Conservation (phyloP, 257 asterid genomes). For the Ilex asprella region DNA sequence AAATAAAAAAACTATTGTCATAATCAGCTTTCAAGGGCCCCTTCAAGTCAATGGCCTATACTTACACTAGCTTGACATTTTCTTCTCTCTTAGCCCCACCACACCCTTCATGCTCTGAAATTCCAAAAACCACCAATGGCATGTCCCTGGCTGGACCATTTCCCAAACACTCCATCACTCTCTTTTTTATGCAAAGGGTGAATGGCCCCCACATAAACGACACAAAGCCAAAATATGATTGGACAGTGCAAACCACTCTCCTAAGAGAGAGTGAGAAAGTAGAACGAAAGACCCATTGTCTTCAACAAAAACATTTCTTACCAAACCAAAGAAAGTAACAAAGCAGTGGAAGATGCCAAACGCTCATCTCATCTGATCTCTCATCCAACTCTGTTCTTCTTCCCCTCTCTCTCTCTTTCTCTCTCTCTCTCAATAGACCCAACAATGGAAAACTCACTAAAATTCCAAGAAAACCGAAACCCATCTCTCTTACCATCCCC, state of each 20-base stretch:
- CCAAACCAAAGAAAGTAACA: conserved; percentile 39
- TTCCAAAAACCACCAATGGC: conserved; percentile 43
- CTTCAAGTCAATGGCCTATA: conserved; percentile 44
- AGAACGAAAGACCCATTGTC: conserved; percentile 11
- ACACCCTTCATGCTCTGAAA: conserved; percentile 36
- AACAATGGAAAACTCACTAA: conserved; percentile 43
- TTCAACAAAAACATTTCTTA: conserved; percentile 34
- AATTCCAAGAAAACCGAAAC: conserved; percentile 32
- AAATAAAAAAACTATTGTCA: conserved; percentile 1
- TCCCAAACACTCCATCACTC: background rate
- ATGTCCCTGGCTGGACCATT: conserved; percentile 17
- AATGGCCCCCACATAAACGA: too few species aligned
- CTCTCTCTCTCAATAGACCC: conserved; percentile 14
- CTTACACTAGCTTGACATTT: conserved; percentile 41
- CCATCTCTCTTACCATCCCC: conserved; percentile 32
- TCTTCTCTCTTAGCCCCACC: conserved; percentile 18
- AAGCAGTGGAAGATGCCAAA: conserved; percentile 28
- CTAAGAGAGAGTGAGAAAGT: background rate
- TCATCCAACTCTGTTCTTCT: conserved; percentile 1
- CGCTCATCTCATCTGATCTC: conserved; percentile 11
- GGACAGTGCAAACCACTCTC: background rate
- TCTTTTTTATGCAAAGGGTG: background rate
- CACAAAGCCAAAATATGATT: background rate
- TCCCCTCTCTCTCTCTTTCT: background rate
- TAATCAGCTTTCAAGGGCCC: conserved; percentile 26